Conservation (phyloP, 257 asterid species). For the Plantago ovata region DNA sequence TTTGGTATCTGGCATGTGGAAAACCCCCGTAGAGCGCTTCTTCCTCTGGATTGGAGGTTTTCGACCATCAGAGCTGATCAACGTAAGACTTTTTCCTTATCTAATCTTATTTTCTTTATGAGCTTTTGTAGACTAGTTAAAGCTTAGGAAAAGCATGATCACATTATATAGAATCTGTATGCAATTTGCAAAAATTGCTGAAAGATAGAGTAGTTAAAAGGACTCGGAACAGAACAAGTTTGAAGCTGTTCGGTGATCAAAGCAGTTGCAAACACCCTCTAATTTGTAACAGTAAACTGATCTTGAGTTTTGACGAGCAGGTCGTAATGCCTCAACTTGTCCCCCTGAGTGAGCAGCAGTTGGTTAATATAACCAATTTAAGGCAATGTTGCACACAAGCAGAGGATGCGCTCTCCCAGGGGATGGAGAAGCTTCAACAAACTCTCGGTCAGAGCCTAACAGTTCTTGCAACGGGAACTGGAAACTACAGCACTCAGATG, state of each 20-base stretch:
- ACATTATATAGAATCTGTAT: too few relatives aligned
- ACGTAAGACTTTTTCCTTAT: slow-evolving; percentile 29
- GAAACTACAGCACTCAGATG: slow-evolving; percentile 50
- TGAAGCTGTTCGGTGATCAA: too few relatives aligned
- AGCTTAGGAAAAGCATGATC: too few relatives aligned
- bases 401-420: slow-evolving; percentile 88
- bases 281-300: neutral
- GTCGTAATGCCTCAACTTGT: slow-evolving; percentile 68
- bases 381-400: slow-evolving; percentile 86
- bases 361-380: slow-evolving; percentile 38
- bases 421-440: slow-evolving; percentile 90
- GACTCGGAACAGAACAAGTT: too few relatives aligned
- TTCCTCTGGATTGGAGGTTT: slow-evolving; percentile 98
- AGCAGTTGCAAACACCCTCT: neutral
- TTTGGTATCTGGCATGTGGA: slow-evolving; percentile 79
- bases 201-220: neutral
- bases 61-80: slow-evolving; percentile 83
- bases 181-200: neutral
- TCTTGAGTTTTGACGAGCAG: slow-evolving; percentile 18
- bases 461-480: slow-evolving; percentile 41
- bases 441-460: slow-evolving; percentile 64
- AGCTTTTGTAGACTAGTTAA: too few relatives aligned
- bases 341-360: slow-evolving; percentile 65
- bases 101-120: too few relatives aligned
- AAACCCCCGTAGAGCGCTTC: slow-evolving; percentile 76